Evolutionary conservation across 2,329 filamentous ascomycete genomes (phyloP), one percentile per base, ranked within the genome.

Genomic region (Metarhizium anisopliae): DNA sequence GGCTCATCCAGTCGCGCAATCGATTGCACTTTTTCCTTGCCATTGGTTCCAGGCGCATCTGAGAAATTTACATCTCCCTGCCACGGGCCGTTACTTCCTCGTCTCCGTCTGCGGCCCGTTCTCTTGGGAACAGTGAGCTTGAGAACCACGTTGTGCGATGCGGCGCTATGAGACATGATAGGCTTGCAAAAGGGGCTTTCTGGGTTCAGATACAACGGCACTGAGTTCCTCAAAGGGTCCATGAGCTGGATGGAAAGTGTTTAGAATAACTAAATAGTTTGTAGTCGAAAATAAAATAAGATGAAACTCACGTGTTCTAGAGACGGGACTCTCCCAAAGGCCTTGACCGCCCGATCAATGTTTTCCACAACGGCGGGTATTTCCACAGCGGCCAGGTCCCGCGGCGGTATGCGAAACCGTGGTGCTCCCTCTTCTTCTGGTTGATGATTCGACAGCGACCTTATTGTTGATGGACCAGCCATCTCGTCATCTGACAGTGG

Each of bases 61-160:
- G 66, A 50, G 16, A 71, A 59, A 13, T 73, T 65, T 5, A 70
- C 40, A 52, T 75, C 71, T 3, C 77, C 77, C 45, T 77, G 71
- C 66, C 84, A 93, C 0, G 86, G 84, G 4, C 78, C 86, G 55
- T 85, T 68, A 5, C 83, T 84, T n/a, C 90, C 91, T 62, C 86
- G 79, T 73, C 92, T 96, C 57, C 92, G 82, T 71, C 89, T 95
- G 58, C 90, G 82, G 3, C 92, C 92, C 2, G 91, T 96, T 55
- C 90, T 79, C 69, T 86, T 94, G 0, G 94, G 93, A 1, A 97
- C 83, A 0, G 87, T 91, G 55, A 99, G 79, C 68, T 91, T 92
- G 54, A 99, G 77, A 20, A 97, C 78, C 20, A 97, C 74, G 66
- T 96, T 95, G 66, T 91, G 89, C 10, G 90, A 88, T 20, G 82